These are phyloP conservation scores for Hemileccinum impolitum DNA, from an alignment of 768 basidiomycete species.

Conservation along the genomic window DNA sequence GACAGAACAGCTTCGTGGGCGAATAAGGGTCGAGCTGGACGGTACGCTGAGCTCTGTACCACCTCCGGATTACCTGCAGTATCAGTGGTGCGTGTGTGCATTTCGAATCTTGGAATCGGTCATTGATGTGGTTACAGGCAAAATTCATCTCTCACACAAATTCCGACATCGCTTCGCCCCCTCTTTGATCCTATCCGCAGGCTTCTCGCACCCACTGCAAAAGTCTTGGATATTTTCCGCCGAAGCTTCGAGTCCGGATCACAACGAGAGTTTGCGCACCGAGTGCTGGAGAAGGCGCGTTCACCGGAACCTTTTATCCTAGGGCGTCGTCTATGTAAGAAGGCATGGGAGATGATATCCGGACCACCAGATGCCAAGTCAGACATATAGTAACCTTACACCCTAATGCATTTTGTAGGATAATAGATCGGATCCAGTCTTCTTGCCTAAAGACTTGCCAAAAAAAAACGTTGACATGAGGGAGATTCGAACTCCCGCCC, in stretches of 20 bases:
- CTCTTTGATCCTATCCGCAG: constrained; percentile 50
- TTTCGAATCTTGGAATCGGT: background rate
- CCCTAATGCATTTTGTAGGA: constrained; percentile 17
- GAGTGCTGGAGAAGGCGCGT: constrained; percentile 62
- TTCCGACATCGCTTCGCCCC: constrained; percentile 56
- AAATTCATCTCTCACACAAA: constrained; percentile 51
- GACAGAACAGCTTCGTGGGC: constrained; percentile 22
- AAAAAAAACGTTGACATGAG: constrained; percentile 25
- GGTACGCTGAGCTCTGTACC: constrained; percentile 28
- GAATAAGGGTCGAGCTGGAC: constrained; percentile 23
- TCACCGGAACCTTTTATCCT: constrained; percentile 55
- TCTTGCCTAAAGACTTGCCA: too few relatives aligned
- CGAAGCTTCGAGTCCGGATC: constrained; percentile 57
- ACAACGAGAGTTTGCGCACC: constrained; percentile 52
- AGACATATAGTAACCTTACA: constrained; percentile 24
- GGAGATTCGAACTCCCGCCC: constrained; percentile 35
- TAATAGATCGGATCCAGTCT: background rate
- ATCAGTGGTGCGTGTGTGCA: constrained; percentile 39
- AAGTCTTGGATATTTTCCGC: constrained; percentile 47
- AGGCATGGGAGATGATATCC: constrained; percentile 39
- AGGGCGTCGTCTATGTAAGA: constrained; percentile 36
- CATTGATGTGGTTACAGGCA: constrained; percentile 31
- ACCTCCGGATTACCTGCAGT: constrained; percentile 20
- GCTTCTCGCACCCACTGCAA: constrained; percentile 55
- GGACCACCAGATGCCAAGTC: constrained; percentile 27